Percentiles rank a stretch among this genome's conserved stretches.
These are phyloP conservation scores for Rhynchospora breviuscula DNA, from an alignment of 176 grass and related monocot species.

Conservation along the genomic window DNA sequence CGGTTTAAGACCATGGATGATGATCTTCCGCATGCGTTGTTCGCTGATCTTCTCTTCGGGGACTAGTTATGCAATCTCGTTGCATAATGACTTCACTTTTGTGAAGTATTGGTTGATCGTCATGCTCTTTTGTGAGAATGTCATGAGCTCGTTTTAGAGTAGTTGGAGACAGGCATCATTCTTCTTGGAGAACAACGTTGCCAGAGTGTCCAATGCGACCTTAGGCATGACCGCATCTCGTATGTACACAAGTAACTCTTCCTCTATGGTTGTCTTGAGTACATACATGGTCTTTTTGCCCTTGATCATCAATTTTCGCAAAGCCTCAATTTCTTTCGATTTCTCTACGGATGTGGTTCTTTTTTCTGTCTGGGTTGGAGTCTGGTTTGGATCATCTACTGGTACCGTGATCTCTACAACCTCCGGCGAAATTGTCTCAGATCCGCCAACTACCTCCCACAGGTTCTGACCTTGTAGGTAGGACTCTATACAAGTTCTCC, in stretches of 20 bases:
- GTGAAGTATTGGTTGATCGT: slow-evolving; percentile 23
- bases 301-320: not conserved
- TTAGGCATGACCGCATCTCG: not conserved
- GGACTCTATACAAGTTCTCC: too few relatives aligned
- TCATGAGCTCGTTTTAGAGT: not conserved
- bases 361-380: not conserved
- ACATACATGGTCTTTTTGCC: not conserved
- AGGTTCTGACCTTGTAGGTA: too few relatives aligned
- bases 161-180: not conserved
- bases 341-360: not conserved
- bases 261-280: too few relatives aligned
- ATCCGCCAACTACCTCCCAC: too few relatives aligned
- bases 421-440: too few relatives aligned
- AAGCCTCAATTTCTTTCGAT: not conserved
- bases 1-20: too few relatives aligned
- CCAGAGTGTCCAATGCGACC: not conserved
- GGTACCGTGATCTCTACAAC: too few relatives aligned
- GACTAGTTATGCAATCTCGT: not conserved
- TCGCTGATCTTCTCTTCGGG: not conserved
- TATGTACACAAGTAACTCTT: not conserved
- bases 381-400: too few relatives aligned
- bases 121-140: slow-evolving; percentile 8
- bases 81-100: slow-evolving; percentile 7
- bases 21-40: too few relatives aligned
- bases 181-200: slow-evolving; percentile 2